Base-by-base conservation (phyloP, 805 yeast genomes). In the Cephaloascus fragrans region DNA sequence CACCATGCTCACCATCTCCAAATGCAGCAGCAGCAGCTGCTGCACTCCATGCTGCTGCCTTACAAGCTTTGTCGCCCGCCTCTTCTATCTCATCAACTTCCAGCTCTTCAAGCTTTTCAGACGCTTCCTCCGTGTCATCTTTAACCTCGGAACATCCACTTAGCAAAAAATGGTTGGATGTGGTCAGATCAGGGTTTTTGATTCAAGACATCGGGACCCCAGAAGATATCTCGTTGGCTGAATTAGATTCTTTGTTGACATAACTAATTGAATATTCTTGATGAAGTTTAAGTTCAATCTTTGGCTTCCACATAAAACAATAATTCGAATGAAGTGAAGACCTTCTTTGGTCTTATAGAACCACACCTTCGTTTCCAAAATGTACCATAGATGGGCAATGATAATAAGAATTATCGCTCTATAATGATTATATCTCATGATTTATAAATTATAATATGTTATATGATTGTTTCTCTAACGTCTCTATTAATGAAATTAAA, bases 121-220 rank as follows among this genome's bases (percentile, higher is more conserved):
- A 53, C 45, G 56, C 60, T 17, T 52, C 60, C 26, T 55, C 62
- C 53, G 42, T 41, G 34, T 35, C 39, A 9, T n/a, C 38, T 15
- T 34, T 40, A 16, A 39, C 47, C 53, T 59, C 37, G 47, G 43
- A 37, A 26, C 34, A 44, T 17, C 37, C 36, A 31, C 23, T 65
- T 18, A 72, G 77, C 53, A 67, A 71, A 45, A 74, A 73, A 53
- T 84, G 94, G 94, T 58, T 79, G 40, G 74, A 77, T 53, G 82
- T 83, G 29, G 79, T 83, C 35, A 69, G 86, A 50, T 75, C 81
- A 18, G 94, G 94, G 8, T 84, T 84, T 55, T 65, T 83, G 53
- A 71, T 81, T 37, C 84, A 82, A 53, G 90, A 83, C 44, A 83
- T 84, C 47, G 82, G 77, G 26, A 68, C 83, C 29, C 95, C 95